A percentile compares a stretch with the other conserved stretches of the same genome.
These are phyloP conservation scores for Sporothrix pseudoabietina DNA, from an alignment of 2,329 filamentous ascomycete genomes.

Conservation along the genomic window DNA sequence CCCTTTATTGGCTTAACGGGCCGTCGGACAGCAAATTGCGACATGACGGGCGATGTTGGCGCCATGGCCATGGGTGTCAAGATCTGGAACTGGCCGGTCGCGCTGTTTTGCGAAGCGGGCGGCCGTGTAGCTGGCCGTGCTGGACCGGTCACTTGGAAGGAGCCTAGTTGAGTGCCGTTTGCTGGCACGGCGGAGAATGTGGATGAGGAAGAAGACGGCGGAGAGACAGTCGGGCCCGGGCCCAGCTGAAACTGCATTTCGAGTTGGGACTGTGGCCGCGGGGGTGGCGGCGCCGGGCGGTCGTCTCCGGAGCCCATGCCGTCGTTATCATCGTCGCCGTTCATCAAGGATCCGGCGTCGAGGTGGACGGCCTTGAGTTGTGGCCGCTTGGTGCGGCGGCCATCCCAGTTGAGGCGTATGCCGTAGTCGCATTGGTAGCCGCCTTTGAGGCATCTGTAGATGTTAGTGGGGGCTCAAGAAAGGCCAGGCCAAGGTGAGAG, in stretches of 20 bases:
- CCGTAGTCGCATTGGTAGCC: slow-evolving; percentile 78
- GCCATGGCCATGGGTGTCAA: slow-evolving; percentile 19
- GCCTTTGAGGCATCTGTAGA: slow-evolving; percentile 62
- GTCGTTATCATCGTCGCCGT: slow-evolving; percentile 29
- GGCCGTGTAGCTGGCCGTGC: neutral
- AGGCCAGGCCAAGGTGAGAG: neutral
- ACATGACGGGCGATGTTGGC: slow-evolving; percentile 13
- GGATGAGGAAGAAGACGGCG: slow-evolving; percentile 25
- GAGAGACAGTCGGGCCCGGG: slow-evolving; percentile 11
- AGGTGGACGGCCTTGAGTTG: slow-evolving; percentile 42
- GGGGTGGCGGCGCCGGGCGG: slow-evolving; percentile 5
- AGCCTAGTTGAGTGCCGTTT: slow-evolving; percentile 9
- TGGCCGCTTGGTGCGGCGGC: slow-evolving; percentile 63
- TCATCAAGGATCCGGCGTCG: slow-evolving; percentile 21
- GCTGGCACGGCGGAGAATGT: neutral
- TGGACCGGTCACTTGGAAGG: slow-evolving; percentile 18
- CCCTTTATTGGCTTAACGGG: slow-evolving; percentile 3
- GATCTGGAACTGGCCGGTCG: slow-evolving; percentile 22
- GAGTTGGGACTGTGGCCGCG: slow-evolving; percentile 25
- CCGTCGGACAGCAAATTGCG: neutral
- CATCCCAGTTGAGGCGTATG: slow-evolving; percentile 79
- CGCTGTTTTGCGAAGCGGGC: neutral
- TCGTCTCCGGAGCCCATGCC: slow-evolving; percentile 1
- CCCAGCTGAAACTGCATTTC: slow-evolving; percentile 27
- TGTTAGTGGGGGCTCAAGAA: neutral